Evolutionary conservation across 805 yeast genomes (phyloP).

Genomic region (Priceomyces haplophilus): DNA sequence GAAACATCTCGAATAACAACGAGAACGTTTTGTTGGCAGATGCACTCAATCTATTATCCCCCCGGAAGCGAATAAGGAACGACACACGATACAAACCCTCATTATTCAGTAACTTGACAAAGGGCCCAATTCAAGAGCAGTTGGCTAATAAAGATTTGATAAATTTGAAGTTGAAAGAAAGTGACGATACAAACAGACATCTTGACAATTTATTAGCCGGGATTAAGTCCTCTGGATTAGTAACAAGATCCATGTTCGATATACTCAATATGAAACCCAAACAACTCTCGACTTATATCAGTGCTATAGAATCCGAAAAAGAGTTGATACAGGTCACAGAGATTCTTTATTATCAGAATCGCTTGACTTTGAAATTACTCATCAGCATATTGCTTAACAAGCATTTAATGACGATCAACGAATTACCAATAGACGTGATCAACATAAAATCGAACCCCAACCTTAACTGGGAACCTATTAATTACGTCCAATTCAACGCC

Average conservation of each 20-base stretch:
- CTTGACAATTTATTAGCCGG: constrained; percentile 26
- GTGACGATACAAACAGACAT: constrained; percentile 7
- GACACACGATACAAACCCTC: constrained; percentile 29
- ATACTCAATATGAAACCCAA: constrained; percentile 16
- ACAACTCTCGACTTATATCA: constrained; percentile 19
- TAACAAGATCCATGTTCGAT: constrained; percentile 8
- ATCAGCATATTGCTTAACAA: constrained; percentile 27
- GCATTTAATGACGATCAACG: constrained; percentile 17
- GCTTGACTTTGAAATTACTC: constrained; percentile 22
- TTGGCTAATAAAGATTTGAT: constrained; percentile 13
- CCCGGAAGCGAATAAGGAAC: constrained; percentile 10
- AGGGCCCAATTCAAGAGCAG: constrained; percentile 32
- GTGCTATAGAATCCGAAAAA: constrained; percentile 15
- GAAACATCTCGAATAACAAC: constrained; percentile 4
- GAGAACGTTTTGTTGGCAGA: constrained; percentile 29
- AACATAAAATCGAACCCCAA: constrained; percentile 8
- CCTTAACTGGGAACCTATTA: constrained; percentile 17
- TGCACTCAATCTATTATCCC: constrained; percentile 35
- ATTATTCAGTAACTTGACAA: constrained; percentile 27
- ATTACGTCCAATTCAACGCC: constrained; percentile 27
- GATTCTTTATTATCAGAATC: constrained; percentile 24
- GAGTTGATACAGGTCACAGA: constrained; percentile 20
- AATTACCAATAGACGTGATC: constrained; percentile 16
- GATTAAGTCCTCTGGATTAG: constrained; percentile 11
- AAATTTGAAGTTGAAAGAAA: constrained; percentile 2